These are phyloP conservation scores for Solanum chiquidenum DNA, from an alignment of 257 asterid species.

Conservation along the genomic window DNA sequence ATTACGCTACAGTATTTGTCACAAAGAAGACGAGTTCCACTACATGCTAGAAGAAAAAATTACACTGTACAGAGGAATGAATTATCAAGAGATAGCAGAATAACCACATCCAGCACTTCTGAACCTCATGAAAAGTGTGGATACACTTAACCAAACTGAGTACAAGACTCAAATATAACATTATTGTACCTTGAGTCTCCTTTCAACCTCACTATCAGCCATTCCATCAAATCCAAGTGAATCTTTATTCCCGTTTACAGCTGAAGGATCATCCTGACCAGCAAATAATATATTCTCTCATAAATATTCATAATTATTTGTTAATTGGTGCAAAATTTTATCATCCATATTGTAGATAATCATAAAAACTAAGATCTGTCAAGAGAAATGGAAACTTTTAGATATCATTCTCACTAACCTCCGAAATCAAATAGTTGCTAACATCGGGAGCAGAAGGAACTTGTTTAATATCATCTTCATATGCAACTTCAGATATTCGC, in stretches of 20 bases:
- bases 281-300: constrained; percentile 7
- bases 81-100: neutral
- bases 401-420: constrained; percentile 35
- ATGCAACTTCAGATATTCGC: constrained; percentile 64
- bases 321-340: neutral
- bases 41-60: neutral
- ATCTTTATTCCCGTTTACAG: constrained; percentile 64
- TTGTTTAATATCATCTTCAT: constrained; percentile 57
- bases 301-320: neutral
- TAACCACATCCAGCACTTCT: neutral
- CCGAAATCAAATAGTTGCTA: constrained; percentile 71
- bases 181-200: constrained; percentile 70
- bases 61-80: neutral
- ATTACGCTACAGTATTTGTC: neutral
- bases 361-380: neutral
- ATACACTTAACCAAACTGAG: neutral
- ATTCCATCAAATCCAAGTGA: constrained; percentile 71
- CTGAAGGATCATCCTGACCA: constrained; percentile 67
- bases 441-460: constrained; percentile 77
- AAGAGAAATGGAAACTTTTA: neutral
- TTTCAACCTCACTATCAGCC: constrained; percentile 82
- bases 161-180: constrained; percentile 9
- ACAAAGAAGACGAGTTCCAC: neutral
- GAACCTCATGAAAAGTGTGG: neutral
- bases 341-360: neutral